Evolutionary conservation across 202 grass and related monocot species (phyloP), one percentile per base, ranked within the genome.

Genomic region (Thinopyrum obtusiflorum): DNA sequence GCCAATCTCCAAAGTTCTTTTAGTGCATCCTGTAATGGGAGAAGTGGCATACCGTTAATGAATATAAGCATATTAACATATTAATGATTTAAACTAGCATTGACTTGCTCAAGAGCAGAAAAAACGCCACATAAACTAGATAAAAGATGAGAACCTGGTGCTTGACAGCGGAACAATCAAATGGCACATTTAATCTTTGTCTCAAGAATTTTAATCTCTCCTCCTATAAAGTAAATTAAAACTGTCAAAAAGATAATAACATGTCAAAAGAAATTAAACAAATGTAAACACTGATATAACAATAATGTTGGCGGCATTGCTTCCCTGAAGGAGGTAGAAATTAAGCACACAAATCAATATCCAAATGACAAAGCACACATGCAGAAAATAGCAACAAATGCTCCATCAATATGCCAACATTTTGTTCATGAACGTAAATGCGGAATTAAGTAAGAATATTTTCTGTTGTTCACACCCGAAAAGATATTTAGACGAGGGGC

Each of bases 1-100:
- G 91, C 84, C 57, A 94, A 62, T 53, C 70, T 86, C 96, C 93
- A 98, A 83, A 96, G 93, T 74, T 98, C 88, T 86, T 84, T 96
- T 80, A 96, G 62, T 73, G 93, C 88, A 88, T 96, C 88, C 93
- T 98, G 82, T 63, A 89, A 84, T 64, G 80, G 53, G 72, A 84
- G 80, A 77, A 77, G 69, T 28, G 12, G 21, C 42, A 83, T 33
- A 57, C 28, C 32, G 4, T 76, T 76, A 46, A 55, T 55, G 73
- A 75, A 31, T 75, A 55, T 76, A 49, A 57, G 25, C 73, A 64
- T 89, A 89, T 40, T 20, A 86, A 72, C 8, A 71, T 40, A 49
- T 73, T 2, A 68, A 75, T 20, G 9, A 49, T 53, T 28, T 28
- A 33, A 84, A 81, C 17, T 87, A 69, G 6, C 70, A 76, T 28